phyloP scores from a whole-genome alignment of 2,329 filamentous ascomycete species.

The Alternaria arborescens region DNA sequence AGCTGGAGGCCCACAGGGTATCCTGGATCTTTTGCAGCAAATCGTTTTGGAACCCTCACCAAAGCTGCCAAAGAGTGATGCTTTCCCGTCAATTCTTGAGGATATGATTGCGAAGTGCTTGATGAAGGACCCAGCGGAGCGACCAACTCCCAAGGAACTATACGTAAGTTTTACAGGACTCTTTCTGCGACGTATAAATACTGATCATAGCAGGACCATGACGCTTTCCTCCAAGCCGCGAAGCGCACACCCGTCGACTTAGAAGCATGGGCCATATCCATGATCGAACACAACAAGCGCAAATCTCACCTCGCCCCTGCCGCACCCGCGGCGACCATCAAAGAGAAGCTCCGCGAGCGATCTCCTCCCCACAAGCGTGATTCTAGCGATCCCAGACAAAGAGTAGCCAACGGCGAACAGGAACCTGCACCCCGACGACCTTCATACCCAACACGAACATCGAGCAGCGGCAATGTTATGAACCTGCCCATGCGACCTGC shows the following conservation, averaged over 20 bases:
- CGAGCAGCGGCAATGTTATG: slow-evolving; percentile 53
- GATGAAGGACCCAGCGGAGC: slow-evolving; percentile 84
- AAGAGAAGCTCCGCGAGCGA: slow-evolving; percentile 50
- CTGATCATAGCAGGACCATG: slow-evolving; percentile 73
- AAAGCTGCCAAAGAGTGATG: slow-evolving; percentile 93
- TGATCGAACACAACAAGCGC: slow-evolving; percentile 95
- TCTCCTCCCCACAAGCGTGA: slow-evolving; percentile 39
- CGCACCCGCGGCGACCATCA: slow-evolving; percentile 70
- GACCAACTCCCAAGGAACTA: slow-evolving; percentile 91
- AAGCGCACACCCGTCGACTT: slow-evolving; percentile 96
- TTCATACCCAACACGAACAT: slow-evolving; percentile 54
- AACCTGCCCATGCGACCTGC: slow-evolving; percentile 58
- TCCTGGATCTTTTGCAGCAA: slow-evolving; percentile 93
- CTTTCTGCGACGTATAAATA: not conserved
- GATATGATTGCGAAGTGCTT: slow-evolving; percentile 98
- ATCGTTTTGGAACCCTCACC: slow-evolving; percentile 97
- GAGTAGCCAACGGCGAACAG: slow-evolving; percentile 36
- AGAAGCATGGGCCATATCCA: slow-evolving; percentile 88
- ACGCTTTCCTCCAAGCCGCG: slow-evolving; percentile 93
- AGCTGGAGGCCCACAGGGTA: slow-evolving; percentile 81
- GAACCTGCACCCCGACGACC: slow-evolving; percentile 48
- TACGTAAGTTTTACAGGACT: slow-evolving; percentile 68
- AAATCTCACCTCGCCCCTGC: slow-evolving; percentile 89
- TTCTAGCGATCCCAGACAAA: slow-evolving; percentile 33
- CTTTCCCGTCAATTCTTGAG: slow-evolving; percentile 92